These are phyloP conservation scores for Prunus fruticosa DNA, from an alignment of 306 rosid genomes.

Conservation along the genomic window DNA sequence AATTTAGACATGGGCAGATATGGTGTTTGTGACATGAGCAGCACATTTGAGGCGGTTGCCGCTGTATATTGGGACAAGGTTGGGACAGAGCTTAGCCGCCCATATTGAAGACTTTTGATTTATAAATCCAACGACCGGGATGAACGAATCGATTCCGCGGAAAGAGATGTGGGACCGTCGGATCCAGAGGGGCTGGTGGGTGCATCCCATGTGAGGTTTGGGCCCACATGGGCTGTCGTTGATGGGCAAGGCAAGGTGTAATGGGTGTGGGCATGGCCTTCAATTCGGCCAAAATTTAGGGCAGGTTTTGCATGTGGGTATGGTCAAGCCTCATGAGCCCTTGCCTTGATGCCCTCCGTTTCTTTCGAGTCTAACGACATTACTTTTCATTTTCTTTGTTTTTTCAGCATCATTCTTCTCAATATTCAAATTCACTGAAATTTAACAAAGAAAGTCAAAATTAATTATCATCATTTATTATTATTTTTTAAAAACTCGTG, in stretches of 20 bases:
- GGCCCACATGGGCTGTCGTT: slow-evolving; percentile 33
- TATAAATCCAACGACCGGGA: slow-evolving; percentile 7
- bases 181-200: slow-evolving; percentile 4
- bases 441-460: no score
- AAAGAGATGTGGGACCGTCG: slow-evolving; percentile 3
- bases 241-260: slow-evolving; percentile 26
- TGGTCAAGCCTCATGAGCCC: slow-evolving; percentile 14
- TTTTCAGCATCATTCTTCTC: no score
- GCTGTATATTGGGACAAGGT: slow-evolving; percentile 31
- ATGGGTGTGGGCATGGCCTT: slow-evolving; percentile 1
- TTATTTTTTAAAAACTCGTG: no score
- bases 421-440: no score
- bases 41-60: slow-evolving; percentile 32
- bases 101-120: slow-evolving; percentile 23
- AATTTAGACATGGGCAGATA: slow-evolving; percentile 31
- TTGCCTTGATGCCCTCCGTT: slow-evolving; percentile 12
- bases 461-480: no score
- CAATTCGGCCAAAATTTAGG: slow-evolving; percentile 10
- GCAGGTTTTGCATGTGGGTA: slow-evolving; percentile 15
- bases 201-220: slow-evolving; percentile 30
- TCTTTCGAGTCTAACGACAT: not conserved
- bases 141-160: not conserved
- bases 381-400: not conserved
- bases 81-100: slow-evolving; percentile 36
- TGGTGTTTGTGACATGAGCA: slow-evolving; percentile 22